Percentiles rank a stretch among this genome's conserved stretches.
These are phyloP conservation scores for Saxophila tyrrhenica DNA, from an alignment of 495 filamentous ascomycete genomes.

Conservation along the genomic window DNA sequence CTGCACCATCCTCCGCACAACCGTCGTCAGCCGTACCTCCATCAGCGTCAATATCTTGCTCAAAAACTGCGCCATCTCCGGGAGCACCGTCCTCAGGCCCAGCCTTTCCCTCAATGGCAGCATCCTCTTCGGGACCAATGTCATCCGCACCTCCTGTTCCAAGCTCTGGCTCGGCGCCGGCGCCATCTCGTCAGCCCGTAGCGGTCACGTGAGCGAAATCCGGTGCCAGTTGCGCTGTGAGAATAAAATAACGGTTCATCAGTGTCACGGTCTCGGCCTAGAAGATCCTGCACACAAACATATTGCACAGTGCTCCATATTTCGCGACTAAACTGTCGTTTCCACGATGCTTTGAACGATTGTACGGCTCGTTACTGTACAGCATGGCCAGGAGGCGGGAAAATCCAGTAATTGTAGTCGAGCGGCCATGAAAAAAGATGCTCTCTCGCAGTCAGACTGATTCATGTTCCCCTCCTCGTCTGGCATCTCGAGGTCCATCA, in stretches of 20 bases:
- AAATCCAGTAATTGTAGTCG: background rate
- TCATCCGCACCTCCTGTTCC: background rate
- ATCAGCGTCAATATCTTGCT: background rate
- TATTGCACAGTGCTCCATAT: too few relatives aligned
- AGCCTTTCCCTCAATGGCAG: background rate
- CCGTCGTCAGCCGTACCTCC: background rate
- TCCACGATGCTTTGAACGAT: too few relatives aligned
- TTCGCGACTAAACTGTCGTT: too few relatives aligned
- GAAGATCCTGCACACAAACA: too few relatives aligned
- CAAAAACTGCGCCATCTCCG: background rate
- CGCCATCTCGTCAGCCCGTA: background rate
- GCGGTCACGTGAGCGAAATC: background rate
- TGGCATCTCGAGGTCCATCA: background rate
- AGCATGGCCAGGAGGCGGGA: background rate
- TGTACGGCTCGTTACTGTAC: background rate
- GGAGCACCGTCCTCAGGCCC: background rate
- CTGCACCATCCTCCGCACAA: background rate
- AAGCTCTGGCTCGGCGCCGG: background rate
- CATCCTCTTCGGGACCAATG: background rate
- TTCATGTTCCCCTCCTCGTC: background rate
- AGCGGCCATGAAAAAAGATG: background rate
- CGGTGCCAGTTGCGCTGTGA: background rate
- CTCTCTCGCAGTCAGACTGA: background rate
- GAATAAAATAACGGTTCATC: background rate
- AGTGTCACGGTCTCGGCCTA: background rate